Percentiles rank a stretch among this genome's conserved stretches.
These are phyloP conservation scores for Hyaloscypha variabilis DNA, from an alignment of 495 filamentous ascomycete genomes.

Conservation along the genomic window DNA sequence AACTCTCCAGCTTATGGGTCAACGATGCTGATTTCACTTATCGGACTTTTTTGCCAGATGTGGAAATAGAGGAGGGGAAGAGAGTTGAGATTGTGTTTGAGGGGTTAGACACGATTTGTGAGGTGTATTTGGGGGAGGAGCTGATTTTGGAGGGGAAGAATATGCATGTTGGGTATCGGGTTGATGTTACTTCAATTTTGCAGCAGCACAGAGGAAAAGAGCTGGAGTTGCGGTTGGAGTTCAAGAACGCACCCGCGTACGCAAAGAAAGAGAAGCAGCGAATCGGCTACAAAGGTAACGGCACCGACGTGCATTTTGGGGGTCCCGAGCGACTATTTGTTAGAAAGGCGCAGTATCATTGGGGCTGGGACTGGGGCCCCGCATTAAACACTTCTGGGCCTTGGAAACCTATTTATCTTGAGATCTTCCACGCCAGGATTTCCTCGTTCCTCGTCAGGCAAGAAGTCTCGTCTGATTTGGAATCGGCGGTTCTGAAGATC, in stretches of 20 bases:
- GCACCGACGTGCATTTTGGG: conserved; percentile 50
- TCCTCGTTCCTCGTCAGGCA: conserved; percentile 56
- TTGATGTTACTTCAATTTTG: conserved; percentile 57
- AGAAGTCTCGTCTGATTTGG: conserved; percentile 46
- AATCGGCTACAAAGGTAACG: conserved; percentile 32
- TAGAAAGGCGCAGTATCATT: conserved; percentile 72
- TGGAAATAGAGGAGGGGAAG: no score
- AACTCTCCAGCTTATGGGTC: conserved; percentile 65
- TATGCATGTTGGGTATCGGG: conserved; percentile 68
- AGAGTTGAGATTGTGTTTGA: conserved; percentile 64
- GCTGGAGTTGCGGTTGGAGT: conserved; percentile 35
- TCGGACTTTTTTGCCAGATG: conserved; percentile 18
- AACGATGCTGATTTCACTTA: conserved; percentile 66
- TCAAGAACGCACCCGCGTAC: conserved; percentile 37
- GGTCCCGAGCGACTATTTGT: conserved; percentile 58
- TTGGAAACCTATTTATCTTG: conserved; percentile 69
- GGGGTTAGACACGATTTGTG: conserved; percentile 74
- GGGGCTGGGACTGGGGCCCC: conserved; percentile 87
- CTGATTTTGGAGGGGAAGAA: conserved; percentile 63
- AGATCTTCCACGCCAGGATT: conserved; percentile 60
- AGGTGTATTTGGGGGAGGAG: conserved; percentile 63
- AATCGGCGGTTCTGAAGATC: conserved; percentile 47
- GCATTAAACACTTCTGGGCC: conserved; percentile 71
- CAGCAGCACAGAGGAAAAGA: conserved; percentile 34
- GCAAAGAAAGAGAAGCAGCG: conserved; percentile 38